A percentile compares a stretch with the other conserved stretches of the same genome.
phyloP scores from a whole-genome alignment of 1,284 basidiomycete genomes.

The Entoloma clypeatum region DNA sequence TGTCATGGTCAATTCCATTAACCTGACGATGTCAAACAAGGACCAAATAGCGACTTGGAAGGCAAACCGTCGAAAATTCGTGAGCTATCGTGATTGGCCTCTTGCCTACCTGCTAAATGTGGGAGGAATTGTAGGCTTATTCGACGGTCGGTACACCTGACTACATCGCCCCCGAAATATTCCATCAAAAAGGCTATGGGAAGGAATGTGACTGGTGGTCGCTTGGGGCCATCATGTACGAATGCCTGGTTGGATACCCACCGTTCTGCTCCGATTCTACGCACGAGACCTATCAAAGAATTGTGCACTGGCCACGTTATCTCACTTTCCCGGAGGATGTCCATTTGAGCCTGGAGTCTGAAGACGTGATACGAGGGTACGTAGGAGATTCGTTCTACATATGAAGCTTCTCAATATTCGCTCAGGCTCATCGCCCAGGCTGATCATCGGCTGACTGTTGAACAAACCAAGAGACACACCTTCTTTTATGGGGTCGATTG shows the following conservation, averaged over 20 bases:
- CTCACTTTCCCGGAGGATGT: constrained; percentile 95
- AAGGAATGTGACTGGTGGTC: constrained; percentile 99
- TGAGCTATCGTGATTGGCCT: constrained; percentile 32
- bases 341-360: constrained; percentile 88
- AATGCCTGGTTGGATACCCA: constrained; percentile 95
- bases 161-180: constrained; percentile 99
- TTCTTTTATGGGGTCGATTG: constrained; percentile 99
- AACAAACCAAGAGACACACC: constrained; percentile 89
- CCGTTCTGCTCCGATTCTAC: constrained; percentile 98
- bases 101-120: constrained; percentile 1
- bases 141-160: constrained; percentile 99
- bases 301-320: constrained; percentile 90
- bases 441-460: constrained; percentile 77
- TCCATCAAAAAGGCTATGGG: constrained; percentile 94
- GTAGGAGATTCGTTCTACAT: not conserved
- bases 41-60: constrained; percentile 99
- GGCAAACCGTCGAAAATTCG: constrained; percentile 93
- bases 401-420: constrained; percentile 7
- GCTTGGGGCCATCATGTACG: constrained; percentile 97
- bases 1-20: constrained; percentile 87
- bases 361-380: constrained; percentile 84
- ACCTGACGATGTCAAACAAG: constrained; percentile 85
- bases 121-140: constrained; percentile 69
- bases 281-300: constrained; percentile 99
- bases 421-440: constrained; percentile 79